phyloP scores from a whole-genome alignment of 768 basidiomycete genomes.

The Tremella mesenterica region DNA sequence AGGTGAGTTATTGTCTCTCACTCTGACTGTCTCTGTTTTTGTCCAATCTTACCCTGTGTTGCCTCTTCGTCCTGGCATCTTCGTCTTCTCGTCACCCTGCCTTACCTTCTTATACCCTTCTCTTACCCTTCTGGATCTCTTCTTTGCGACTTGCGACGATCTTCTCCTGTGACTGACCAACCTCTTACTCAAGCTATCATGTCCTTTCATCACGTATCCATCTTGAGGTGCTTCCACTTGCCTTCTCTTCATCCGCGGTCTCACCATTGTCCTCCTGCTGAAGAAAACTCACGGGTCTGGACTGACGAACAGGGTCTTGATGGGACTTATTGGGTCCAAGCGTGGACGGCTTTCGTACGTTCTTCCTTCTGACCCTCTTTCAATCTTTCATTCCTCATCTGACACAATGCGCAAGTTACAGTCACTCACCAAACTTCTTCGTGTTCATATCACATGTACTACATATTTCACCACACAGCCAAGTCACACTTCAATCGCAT shows the following conservation, averaged over 20 bases:
- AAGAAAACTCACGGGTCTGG: neutral
- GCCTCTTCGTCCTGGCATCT: neutral
- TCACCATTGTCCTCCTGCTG: neutral
- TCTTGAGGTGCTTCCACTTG: too few relatives aligned
- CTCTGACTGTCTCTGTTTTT: neutral
- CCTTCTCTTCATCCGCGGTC: neutral
- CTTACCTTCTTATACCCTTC: neutral
- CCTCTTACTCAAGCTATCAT: too few relatives aligned
- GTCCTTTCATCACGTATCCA: too few relatives aligned
- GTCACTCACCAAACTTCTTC: too few relatives aligned
- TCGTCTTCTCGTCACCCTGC: neutral
- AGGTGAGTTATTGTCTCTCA: conserved; percentile 12
- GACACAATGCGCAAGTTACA: too few relatives aligned
- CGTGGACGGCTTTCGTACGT: conserved; percentile 53
- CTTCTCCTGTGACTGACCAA: too few relatives aligned
- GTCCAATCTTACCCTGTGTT: neutral
- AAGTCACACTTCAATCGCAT: too few relatives aligned
- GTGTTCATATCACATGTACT: too few relatives aligned
- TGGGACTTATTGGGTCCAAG: conserved; percentile 45
- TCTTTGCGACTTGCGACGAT: too few relatives aligned
- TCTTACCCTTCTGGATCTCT: too few relatives aligned
- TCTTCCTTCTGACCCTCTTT: neutral
- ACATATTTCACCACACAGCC: neutral
- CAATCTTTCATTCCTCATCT: too few relatives aligned
- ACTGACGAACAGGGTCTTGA: conserved; percentile 7